Evolutionary conservation across 2,329 filamentous ascomycete species (phyloP).

Genomic region (Hymenoscyphus occultus): DNA sequence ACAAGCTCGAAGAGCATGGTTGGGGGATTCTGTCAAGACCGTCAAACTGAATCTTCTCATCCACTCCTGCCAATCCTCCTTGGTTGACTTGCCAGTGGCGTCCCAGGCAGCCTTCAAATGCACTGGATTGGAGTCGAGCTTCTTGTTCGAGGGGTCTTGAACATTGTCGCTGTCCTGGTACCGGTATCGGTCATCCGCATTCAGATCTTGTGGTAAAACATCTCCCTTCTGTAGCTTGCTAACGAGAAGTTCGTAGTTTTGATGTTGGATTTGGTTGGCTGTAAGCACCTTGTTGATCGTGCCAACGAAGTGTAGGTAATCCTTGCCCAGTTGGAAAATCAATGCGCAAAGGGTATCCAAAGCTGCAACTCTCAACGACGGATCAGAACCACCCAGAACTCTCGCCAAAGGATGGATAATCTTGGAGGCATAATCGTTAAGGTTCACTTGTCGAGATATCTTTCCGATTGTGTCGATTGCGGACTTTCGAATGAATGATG

Average conservation of each 20-base stretch:
- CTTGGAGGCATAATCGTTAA: slow-evolving; percentile 93
- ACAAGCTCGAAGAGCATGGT: slow-evolving; percentile 90
- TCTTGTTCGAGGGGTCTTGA: slow-evolving; percentile 84
- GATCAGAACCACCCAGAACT: slow-evolving; percentile 72
- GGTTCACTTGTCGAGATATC: slow-evolving; percentile 91
- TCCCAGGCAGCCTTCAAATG: slow-evolving; percentile 98
- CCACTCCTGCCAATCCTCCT: slow-evolving; percentile 99
- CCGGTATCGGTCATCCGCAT: slow-evolving; percentile 76
- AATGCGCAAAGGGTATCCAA: slow-evolving; percentile 92
- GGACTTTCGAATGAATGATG: slow-evolving; percentile 73
- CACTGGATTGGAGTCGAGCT: slow-evolving; percentile 94
- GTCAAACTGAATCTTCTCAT: slow-evolving; percentile 95
- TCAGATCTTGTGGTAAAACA: slow-evolving; percentile 89
- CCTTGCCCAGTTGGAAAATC: slow-evolving; percentile 92
- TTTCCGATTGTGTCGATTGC: slow-evolving; percentile 95
- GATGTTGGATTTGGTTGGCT: slow-evolving; percentile 77
- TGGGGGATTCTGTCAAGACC: slow-evolving; percentile 89
- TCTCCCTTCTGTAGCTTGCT: slow-evolving; percentile 94
- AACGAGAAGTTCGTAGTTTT: slow-evolving; percentile 88
- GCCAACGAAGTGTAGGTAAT: slow-evolving; percentile 91
- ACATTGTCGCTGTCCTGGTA: slow-evolving; percentile 78
- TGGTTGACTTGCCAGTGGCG: slow-evolving; percentile 91
- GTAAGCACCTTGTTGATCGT: slow-evolving; percentile 87
- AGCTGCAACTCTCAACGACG: slow-evolving; percentile 72
- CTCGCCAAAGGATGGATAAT: slow-evolving; percentile 92